Base-by-base conservation (phyloP, 345 rosid species). In the Hypericum perforatum region DNA sequence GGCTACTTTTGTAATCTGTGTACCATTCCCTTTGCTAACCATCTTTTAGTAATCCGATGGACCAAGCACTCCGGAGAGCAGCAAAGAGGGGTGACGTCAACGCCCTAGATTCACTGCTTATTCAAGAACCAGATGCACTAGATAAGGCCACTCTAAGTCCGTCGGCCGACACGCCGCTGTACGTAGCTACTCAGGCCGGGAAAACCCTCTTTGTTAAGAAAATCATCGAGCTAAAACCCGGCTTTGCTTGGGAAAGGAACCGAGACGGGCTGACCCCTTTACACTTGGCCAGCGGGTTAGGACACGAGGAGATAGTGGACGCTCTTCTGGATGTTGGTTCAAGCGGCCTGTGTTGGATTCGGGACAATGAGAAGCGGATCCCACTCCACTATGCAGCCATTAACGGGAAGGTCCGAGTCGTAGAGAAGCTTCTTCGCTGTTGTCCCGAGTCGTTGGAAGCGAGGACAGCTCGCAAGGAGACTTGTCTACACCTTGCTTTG, bases 401-500 rank as follows among this genome's bases (percentile, higher is more conserved):
- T 11, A 57, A 22, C 2, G 68, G 68, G 8, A 43, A 52, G 15
- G 58, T 58, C 41, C 0, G 1, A 1, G 50, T 49, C 39, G 32
- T 63, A 2, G 14, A 15, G 6, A 47, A 48, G 40, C 16, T 63
- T 49, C 8, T 56, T 8, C 12, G 42, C 8, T 22, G 4, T 5
- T 63, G 43, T 41, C 60, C 44, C 3, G 9, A 56, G 13, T 41
- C 16, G 5, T 7, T 32, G 39, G 11, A 55, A 8, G 43, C 48
- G 11, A 16, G 12, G 1, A 55, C 43, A 3, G 12, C 45, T 16
- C 7, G 5, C 10, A 56, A 56, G 5, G 55, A 63, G 36, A 55
- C 55, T 49, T 43, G 50, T n/a, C 46, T 63, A 39, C 67, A 47
- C 14, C 45, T 63, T 12, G 67, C 67, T 41, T 56, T 63, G 16